Evolutionary conservation across 306 rosid genomes (phyloP), one percentile per base, ranked within the genome.

Genomic region (Benincasa hispida): DNA sequence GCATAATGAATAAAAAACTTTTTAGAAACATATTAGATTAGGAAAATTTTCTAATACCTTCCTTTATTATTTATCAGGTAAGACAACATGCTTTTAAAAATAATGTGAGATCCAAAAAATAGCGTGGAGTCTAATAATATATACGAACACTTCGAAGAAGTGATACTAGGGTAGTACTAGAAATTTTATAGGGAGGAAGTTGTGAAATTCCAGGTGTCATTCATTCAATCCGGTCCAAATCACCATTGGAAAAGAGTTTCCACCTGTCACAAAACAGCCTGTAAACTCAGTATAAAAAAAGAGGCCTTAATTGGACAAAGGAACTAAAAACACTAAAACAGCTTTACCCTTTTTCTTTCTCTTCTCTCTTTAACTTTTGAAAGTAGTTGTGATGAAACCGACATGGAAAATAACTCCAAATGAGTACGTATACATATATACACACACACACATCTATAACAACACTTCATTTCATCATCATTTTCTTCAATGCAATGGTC

Each of bases 321-420:
- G 14, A 28, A 63, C 47, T 32, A 63, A 63, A 63, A 32, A 34
- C 35, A 65, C 42, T 15, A 19, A 17, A 19, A 35, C 25, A 34
- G 8, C 25, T 65, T 9, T 35, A 27, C 19, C 65, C 18, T 58
- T 32, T 65, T 4, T 28, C 6, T 5, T 32, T 17, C 27, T 59
- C 19, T 30, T 61, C 47, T 34, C 25, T 35, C 47, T 63, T 39
- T 8, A 65, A 11, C 72, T 65, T 65, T 65, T 15, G 42, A 70
- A 69, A 70, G 76, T 8, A 25, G 56, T 70, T 70, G 55, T 15
- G 55, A 4, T 50, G 24, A 65, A 72, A 72, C 58, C 41, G 76
- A 72, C 76, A 72, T 10, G 30, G 14, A 47, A 70, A 66, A 66
- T 37, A 27, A 48, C 18, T 72, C 76, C 58, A 72, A 72, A 70